phyloP scores from a whole-genome alignment of 805 yeast species.

The Ogataea neopini region DNA sequence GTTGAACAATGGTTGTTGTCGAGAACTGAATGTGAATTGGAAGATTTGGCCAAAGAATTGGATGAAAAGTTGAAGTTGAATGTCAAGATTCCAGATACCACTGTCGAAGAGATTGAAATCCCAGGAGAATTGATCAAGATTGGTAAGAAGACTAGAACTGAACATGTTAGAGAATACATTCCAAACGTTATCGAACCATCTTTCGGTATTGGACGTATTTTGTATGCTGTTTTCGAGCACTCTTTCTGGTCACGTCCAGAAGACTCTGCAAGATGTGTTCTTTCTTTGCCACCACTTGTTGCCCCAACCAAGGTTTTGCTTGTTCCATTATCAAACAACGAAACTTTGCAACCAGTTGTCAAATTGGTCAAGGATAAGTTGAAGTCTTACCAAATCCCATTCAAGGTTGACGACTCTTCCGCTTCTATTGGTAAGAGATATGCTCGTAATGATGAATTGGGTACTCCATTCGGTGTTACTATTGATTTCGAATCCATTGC shows the following conservation, averaged over 20 bases:
- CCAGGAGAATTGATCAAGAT: constrained; percentile 73
- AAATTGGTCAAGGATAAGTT: constrained; percentile 67
- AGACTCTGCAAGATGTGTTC: constrained; percentile 75
- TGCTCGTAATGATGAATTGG: constrained; percentile 97
- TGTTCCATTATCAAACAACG: constrained; percentile 89
- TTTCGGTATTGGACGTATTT: constrained; percentile 97
- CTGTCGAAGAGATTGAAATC: constrained; percentile 57
- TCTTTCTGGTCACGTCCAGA: constrained; percentile 94
- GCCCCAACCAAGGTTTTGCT: constrained; percentile 97
- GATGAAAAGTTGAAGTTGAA: constrained; percentile 59
- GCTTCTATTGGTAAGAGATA: constrained; percentile 98
- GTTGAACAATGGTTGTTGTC: constrained; percentile 78
- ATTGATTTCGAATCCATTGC: constrained; percentile 90
- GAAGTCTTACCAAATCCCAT: constrained; percentile 82
- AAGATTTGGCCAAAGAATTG: constrained; percentile 71
- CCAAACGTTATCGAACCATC: constrained; percentile 99
- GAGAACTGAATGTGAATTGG: constrained; percentile 84
- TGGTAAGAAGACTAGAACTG: constrained; percentile 75
- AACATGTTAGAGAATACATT: constrained; percentile 91
- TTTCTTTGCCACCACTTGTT: constrained; percentile 91
- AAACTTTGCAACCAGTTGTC: constrained; percentile 74
- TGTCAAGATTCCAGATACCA: constrained; percentile 65
- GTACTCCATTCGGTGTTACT: constrained; percentile 98
- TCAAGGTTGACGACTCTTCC: constrained; percentile 95
- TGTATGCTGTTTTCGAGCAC: constrained; percentile 92